Conservation (phyloP, 2,329 filamentous ascomycete species). For the Tolypocladium sp. region DNA sequence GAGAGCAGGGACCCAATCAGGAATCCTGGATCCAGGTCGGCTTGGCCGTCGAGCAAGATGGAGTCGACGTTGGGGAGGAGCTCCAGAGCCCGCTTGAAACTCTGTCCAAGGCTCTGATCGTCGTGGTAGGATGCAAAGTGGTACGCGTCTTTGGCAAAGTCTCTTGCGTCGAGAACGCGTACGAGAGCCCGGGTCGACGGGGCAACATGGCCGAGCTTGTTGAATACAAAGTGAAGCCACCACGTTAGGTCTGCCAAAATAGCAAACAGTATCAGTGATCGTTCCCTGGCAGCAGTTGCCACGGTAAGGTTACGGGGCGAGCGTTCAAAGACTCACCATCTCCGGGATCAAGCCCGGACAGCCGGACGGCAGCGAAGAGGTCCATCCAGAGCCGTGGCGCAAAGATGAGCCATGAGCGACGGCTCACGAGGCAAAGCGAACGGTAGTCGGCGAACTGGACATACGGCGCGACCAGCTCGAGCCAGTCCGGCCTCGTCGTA, state of each 20-base stretch:
- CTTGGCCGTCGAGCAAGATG: slow-evolving; percentile 38
- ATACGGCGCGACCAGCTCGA: slow-evolving; percentile 36
- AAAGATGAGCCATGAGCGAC: slow-evolving; percentile 38
- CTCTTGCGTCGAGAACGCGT: slow-evolving; percentile 37
- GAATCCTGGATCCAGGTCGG: slow-evolving; percentile 31
- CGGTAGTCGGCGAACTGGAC: slow-evolving; percentile 30
- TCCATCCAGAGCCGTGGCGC: slow-evolving; percentile 44
- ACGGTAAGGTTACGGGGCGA: neutral
- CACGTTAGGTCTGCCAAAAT: slow-evolving; percentile 34
- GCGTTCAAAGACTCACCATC: slow-evolving; percentile 28
- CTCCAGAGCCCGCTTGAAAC: slow-evolving; percentile 26
- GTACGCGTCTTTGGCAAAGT: slow-evolving; percentile 28
- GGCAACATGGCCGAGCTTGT: slow-evolving; percentile 24
- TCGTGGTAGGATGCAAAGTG: slow-evolving; percentile 31
- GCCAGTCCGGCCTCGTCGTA: slow-evolving; percentile 35
- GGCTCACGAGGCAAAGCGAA: slow-evolving; percentile 38
- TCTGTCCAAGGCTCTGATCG: slow-evolving; percentile 23
- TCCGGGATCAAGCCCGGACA: slow-evolving; percentile 30
- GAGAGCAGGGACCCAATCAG: slow-evolving; percentile 15
- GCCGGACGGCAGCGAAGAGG: slow-evolving; percentile 29
- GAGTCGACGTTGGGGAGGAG: slow-evolving; percentile 35
- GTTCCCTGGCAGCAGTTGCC: neutral
- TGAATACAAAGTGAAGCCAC: slow-evolving; percentile 37
- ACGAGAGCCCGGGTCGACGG: slow-evolving; percentile 32
- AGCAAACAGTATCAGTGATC: neutral